A percentile compares a stretch with the other conserved stretches of the same genome.
phyloP scores from a whole-genome alignment of 305 asterid species.

The Coffea humblotiana region DNA sequence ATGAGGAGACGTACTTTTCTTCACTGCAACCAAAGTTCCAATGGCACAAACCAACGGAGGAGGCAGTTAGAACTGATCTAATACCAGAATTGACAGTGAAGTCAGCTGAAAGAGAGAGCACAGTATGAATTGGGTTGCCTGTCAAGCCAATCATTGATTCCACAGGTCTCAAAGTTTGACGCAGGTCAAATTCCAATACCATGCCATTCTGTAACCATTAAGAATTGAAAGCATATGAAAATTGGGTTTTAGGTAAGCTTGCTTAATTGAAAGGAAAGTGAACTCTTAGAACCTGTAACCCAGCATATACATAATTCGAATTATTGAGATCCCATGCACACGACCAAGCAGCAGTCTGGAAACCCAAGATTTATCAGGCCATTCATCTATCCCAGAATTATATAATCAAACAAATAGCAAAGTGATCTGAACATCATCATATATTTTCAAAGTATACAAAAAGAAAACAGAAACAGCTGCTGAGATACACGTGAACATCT shows the following conservation, averaged over 20 bases:
- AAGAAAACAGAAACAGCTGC: background rate
- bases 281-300: slow-evolving; percentile 70
- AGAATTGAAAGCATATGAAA: slow-evolving; percentile 15
- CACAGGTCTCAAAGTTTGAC: slow-evolving; percentile 59
- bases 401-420: background rate
- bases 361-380: slow-evolving; percentile 17
- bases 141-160: slow-evolving; percentile 62
- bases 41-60: slow-evolving; percentile 81
- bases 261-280: slow-evolving; percentile 13
- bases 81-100: slow-evolving; percentile 37
- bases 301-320: slow-evolving; percentile 69
- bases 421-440: background rate
- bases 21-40: slow-evolving; percentile 68
- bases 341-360: slow-evolving; percentile 94
- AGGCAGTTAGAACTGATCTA: slow-evolving; percentile 74
- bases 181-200: slow-evolving; percentile 80
- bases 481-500: background rate
- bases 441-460: background rate
- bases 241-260: background rate
- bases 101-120: slow-evolving; percentile 55
- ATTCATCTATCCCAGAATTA: background rate
- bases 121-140: slow-evolving; percentile 62
- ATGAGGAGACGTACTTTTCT: slow-evolving; percentile 40
- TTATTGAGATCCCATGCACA: slow-evolving; percentile 77
- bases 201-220: slow-evolving; percentile 65